Base-by-base conservation (phyloP, 2,329 filamentous ascomycete genomes). In the Calcarisporium arbuscula region DNA sequence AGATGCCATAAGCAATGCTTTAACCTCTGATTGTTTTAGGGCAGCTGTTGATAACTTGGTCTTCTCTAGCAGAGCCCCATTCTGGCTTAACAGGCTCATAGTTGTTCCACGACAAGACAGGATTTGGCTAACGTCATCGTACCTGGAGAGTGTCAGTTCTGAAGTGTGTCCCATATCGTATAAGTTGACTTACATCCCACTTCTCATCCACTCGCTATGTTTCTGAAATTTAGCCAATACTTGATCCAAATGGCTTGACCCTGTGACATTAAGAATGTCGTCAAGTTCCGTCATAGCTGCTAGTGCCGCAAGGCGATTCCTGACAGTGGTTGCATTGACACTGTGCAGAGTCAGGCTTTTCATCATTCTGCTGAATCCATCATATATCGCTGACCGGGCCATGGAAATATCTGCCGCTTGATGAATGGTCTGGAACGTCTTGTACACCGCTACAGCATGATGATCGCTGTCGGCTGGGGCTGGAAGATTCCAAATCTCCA, bases 401-500 rank as follows among this genome's bases (percentile, higher is more conserved):
- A 70, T 60, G 3, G 54, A 40, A 10, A 76, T 53, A 31, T 79
- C 74, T 8, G 69, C 65, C 4, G 81, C 78, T 43, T 78, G 79
- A 50, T 86, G 76, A 40, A 95, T 70, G 16, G 78, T 77, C 54
- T 95, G 87, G 39, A 94, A 88, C 0, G 80, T 78, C 48, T 81
- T 83, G 61, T 94, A 95, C 1, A 90, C 65, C 1, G 77, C 80
- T 4, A 82, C 79, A 2, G 80, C 69, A 36, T 82, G 76, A 19
- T 76, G 80, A 10, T 71, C 65, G 31, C 72, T 74, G 4, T 69
- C 62, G 7, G 70, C 65, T 1, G 88, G 85, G 1, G 80, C 79
- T 11, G 85, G 84, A 15, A 96, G 70, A 53, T 95, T 89, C 92
- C 92, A 98, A 50, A 90, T 82, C 46, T 92, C 88, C 12, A 96